Conservation (phyloP, 192 early-diverging fungal genomes). For the Backusella macrospora region DNA sequence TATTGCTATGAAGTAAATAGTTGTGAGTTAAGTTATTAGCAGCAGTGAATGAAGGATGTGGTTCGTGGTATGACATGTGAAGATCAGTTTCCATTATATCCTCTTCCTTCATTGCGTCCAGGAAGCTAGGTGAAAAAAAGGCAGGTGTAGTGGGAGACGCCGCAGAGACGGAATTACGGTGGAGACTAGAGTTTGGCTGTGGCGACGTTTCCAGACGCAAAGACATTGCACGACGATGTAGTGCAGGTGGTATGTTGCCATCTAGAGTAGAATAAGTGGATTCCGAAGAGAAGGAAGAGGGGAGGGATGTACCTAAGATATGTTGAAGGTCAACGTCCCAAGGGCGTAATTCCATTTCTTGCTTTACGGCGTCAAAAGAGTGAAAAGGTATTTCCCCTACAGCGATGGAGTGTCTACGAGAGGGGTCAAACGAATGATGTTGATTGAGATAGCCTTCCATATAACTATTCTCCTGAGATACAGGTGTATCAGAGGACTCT, state of each 20-base stretch:
- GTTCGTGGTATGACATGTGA: not conserved
- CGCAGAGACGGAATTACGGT: not conserved
- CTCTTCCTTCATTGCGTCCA: constrained; percentile 61
- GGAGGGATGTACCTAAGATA: constrained; percentile 17
- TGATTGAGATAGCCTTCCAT: not conserved
- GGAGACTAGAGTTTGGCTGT: not conserved
- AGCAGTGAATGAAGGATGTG: not conserved
- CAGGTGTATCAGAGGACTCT: not conserved
- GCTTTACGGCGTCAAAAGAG: not conserved
- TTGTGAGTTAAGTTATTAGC: not conserved
- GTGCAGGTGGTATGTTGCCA: not conserved
- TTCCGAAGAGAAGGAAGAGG: constrained; percentile 24
- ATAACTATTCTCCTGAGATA: not conserved
- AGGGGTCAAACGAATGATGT: constrained; percentile 5
- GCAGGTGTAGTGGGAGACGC: constrained; percentile 58
- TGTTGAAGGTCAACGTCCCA: constrained; percentile 3
- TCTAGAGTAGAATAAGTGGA: constrained; percentile 11
- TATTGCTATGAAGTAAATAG: constrained; percentile 7
- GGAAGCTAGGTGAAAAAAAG: constrained; percentile 74
- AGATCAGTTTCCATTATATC: constrained; percentile 19
- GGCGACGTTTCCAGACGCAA: constrained; percentile 15
- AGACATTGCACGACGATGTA: constrained; percentile 24
- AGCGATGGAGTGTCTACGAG: constrained; percentile 35
- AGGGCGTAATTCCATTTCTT: not conserved
- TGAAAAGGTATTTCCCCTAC: constrained; percentile 35